Conservation (phyloP, 2,329 filamentous ascomycete genomes). For the Penicillium nordicum region DNA sequence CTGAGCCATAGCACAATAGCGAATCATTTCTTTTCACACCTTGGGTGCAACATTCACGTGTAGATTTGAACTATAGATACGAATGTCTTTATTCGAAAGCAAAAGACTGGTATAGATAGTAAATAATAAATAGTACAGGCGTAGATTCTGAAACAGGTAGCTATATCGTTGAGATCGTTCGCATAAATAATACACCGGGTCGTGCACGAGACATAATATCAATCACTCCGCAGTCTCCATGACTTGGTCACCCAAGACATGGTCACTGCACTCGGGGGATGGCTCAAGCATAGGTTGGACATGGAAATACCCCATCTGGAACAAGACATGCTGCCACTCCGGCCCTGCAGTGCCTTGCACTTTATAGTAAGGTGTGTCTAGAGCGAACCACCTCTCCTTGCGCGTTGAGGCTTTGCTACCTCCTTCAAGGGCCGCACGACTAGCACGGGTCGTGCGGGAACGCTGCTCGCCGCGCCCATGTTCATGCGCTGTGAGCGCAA, state of each 20-base stretch:
- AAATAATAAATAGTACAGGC: background rate
- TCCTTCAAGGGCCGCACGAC: constrained; percentile 73
- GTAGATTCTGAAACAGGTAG: background rate
- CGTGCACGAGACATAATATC: background rate
- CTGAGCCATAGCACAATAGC: background rate
- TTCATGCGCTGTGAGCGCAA: constrained; percentile 58
- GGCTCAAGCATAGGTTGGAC: constrained; percentile 20
- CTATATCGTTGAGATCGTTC: background rate
- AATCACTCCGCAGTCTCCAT: background rate
- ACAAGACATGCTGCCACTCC: constrained; percentile 41
- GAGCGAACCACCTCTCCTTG: constrained; percentile 68
- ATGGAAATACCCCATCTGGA: constrained; percentile 32
- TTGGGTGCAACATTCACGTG: too few species aligned
- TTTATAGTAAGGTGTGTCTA: constrained; percentile 56
- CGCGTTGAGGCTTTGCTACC: constrained; percentile 64
- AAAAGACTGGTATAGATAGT: background rate
- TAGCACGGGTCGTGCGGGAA: constrained; percentile 68
- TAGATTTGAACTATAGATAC: too few species aligned
- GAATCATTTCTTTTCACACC: background rate
- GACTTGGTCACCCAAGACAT: background rate
- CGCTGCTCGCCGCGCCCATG: constrained; percentile 51
- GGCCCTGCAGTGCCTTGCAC: constrained; percentile 63
- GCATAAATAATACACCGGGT: constrained; percentile 2
- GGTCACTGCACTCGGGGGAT: constrained; percentile 16
- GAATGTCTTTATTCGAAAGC: background rate